Evolutionary conservation across 805 yeast genomes (phyloP), one percentile per base, ranked within the genome.

Genomic region (Brettanomyces nanus): DNA sequence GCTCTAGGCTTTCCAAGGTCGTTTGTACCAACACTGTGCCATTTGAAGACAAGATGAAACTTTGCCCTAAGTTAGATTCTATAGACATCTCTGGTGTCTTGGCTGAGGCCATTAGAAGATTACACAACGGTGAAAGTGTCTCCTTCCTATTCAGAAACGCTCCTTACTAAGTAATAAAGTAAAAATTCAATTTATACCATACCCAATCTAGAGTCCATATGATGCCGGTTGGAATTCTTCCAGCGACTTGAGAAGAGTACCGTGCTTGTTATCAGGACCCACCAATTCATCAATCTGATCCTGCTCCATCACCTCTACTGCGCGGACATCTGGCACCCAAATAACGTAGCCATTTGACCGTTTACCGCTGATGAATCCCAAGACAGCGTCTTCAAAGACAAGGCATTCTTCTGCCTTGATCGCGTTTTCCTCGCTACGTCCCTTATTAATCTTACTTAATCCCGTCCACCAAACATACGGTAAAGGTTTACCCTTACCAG

Each of bases 11-110:
- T 43, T 69, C 76, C 28, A 73, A 70, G 51, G 81, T 92, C 29
- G 85, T 89, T 13, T 90, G 97, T 63, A 86, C 97, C 1, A 92
- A 92, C 58, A 81, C 97, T 6, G 85, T 92, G 45, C 97, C 97
- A 5, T 75, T 86, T 41, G 80, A 72, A 42, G 77, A 75, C 26
- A 73, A 77, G 51, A 63, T 74, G 48, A 66, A 66, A 25, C 49
- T 51, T 15, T 81, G 90, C 56, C 66, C 77, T 13, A 85, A 81
- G 54, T 66, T 92, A 45, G 87, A 82, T 39, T 77, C 79, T 36
- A 76, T 90, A 41, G 97, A 90, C 59, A 79, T 92, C 41, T 73
- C 86, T 49, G 83, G 92, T 15, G 81, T 85, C 6, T 62, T 90
- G 42, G 97, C 97, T 6, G 98, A 92, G 61, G 90, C 95, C 23